Base-by-base conservation (phyloP, 2,329 filamentous ascomycete species). In the Boeremia exigua region DNA sequence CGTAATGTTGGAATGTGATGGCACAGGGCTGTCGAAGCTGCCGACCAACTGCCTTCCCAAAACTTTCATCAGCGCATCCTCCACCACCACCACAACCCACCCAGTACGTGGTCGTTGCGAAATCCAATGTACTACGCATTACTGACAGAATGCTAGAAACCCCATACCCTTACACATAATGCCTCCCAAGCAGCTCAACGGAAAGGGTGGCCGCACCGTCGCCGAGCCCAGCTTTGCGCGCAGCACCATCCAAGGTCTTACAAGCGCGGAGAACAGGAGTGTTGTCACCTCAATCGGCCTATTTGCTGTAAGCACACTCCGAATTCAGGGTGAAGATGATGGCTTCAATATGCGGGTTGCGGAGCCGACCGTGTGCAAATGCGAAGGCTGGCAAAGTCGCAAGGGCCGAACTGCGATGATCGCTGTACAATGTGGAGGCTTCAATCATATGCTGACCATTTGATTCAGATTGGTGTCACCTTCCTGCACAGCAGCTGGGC, bases 401-500 rank as follows among this genome's bases (percentile, higher is more conserved):
- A 47, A 34, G 12, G 29, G 17, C 27, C 48, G 34, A 15, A 15
- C 15, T 23, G 29, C 27, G 28, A 17, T 12, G 43, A 45, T 23
- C 30, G 15, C 33, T 19, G 42, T 19, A 25, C 40, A 33, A 50
- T 23, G 37, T 39, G 40, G 45, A 50, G n/a, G 38, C 43, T 5
- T 19, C 8, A 36, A 49, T 15, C 29, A 46, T n/a, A 62, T 38
- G 59, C 68, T 72, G 53, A 72, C 58, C 38, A 25, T 46, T 3
- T 45, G 37, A 10, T 32, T 17, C 23, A 83, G 81, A 75, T 79
- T 47, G 80, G 80, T 55, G 80, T 83, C 33, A 76, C 80, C 6
- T 83, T 84, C 66, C 63, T 84, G 39, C 77, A 80, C 66, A 82
- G 79, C 71, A 81, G 79, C 73, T 83, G 79, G 79, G 78, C 77